Conservation (phyloP, 148 eudicot genomes). For the Cornus controversa region DNA sequence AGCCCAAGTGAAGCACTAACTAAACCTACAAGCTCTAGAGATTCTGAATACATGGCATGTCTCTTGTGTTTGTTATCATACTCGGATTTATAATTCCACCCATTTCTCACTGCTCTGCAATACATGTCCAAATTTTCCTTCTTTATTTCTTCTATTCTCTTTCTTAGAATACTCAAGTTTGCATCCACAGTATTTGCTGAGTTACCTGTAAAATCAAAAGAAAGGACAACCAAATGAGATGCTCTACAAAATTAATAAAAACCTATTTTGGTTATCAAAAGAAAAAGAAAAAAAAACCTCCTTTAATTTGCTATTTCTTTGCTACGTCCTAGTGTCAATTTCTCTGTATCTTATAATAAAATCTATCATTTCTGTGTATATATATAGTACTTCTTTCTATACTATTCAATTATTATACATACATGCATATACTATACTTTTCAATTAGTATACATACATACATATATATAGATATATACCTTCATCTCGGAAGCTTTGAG, state of each 20-base stretch:
- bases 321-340: no score
- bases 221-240: not conserved
- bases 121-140: not conserved
- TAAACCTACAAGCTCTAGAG: not conserved
- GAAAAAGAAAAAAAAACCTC: no score
- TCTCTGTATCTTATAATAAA: not conserved
- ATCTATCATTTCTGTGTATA: not conserved
- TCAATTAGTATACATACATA: no score
- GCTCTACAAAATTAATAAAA: not conserved
- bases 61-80: slow-evolving; percentile 9
- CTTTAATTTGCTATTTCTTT: no score
- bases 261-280: no score
- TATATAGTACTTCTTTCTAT: not conserved
- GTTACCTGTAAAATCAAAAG: not conserved
- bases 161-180: not conserved
- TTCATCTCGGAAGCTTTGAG: not conserved
- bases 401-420: no score
- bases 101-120: not conserved
- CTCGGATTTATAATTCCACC: not conserved
- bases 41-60: not conserved
- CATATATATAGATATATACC: not conserved
- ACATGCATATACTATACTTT: no score
- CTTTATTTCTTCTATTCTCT: not conserved
- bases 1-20: not conserved
- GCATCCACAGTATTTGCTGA: slow-evolving; percentile 2